Evolutionary conservation across 2,329 filamentous ascomycete species (phyloP), one percentile per base, ranked within the genome.

Genomic region (Talaromyces atroroseus): DNA sequence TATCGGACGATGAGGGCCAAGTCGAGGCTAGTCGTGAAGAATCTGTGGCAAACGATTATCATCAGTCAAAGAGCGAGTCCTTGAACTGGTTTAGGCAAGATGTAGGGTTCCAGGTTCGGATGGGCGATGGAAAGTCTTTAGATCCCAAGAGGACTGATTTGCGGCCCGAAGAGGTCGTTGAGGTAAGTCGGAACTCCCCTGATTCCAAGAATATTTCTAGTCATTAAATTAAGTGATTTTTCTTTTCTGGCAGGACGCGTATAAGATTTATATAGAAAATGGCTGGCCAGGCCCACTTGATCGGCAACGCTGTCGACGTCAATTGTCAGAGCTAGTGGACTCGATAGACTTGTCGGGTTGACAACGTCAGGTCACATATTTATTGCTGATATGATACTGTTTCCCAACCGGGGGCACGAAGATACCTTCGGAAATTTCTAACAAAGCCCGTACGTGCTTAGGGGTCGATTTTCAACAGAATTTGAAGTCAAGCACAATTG

Each of bases 201-300:
- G 45, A 18, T 8, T 5, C 29, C 23, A 16, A 49, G 34, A 3
- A 18, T 16, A 5, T 1, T 29, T 10, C 40, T n/a, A 44, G n/a
- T 7, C 40, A 21, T 44, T 8, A 23, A 3, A 44, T 3, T 44
- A 12, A 44, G 20, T 44, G 3, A 23, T 23, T 44, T 18, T 3
- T 21, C 26, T 3, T 29, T 12, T 20, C n/a, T 5, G 11, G 18
- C 42, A 58, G 56, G 21, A 54, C 14, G 50, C 51, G 6, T 38
- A 32, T 16, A 20, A 12, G 2, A 58, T 54, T 18, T 45, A 54
- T 16, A 21, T 26, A n/a, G 14, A 44, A 5, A 58, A 54, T 29
- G 56, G 50, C 20, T 58, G 56, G 56, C 56, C 56, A 29, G 36
- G 34, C 42, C 10, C 38, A 1, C 36, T 54, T 4, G 16, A 58